Evolutionary conservation across 768 basidiomycete species (phyloP).

Genomic region (Dictyophora rubrovolvata): DNA sequence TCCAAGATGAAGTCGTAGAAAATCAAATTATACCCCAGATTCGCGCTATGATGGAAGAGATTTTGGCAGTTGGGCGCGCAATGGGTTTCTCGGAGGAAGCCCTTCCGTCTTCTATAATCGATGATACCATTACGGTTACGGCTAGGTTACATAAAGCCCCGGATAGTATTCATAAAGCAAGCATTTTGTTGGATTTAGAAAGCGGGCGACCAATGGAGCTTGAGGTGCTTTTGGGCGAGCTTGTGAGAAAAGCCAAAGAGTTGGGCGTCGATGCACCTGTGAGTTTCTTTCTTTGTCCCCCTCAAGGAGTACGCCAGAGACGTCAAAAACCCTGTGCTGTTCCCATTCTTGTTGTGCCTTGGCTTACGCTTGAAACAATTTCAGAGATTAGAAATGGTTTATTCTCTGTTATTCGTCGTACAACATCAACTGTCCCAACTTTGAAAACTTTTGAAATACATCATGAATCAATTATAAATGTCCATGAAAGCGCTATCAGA

Average conservation of each 20-base stretch:
- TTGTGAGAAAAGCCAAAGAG: constrained; percentile 42
- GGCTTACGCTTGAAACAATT: no score
- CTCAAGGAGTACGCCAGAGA: background rate
- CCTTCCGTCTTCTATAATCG: constrained; percentile 34
- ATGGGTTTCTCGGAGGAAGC: constrained; percentile 42
- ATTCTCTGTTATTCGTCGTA: constrained; percentile 45
- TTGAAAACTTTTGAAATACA: background rate
- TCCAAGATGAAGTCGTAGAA: constrained; percentile 33
- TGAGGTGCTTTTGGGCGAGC: constrained; percentile 54
- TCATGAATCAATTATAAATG: no score
- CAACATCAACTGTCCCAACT: constrained; percentile 40
- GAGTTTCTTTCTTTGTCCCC: constrained; percentile 17
- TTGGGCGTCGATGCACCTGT: constrained; percentile 40
- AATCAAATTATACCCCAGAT: constrained; percentile 38
- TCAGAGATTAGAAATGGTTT: constrained; percentile 55
- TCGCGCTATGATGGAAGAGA: constrained; percentile 35
- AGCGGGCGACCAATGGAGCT: constrained; percentile 52
- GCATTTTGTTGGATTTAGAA: constrained; percentile 53
- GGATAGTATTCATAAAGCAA: constrained; percentile 39
- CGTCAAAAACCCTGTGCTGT: no score
- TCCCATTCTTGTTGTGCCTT: no score
- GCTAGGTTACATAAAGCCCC: constrained; percentile 29
- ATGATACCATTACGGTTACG: constrained; percentile 30
- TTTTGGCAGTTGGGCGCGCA: constrained; percentile 29
- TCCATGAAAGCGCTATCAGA: no score